Evolutionary conservation across 2,329 filamentous ascomycete genomes (phyloP).

Genomic region (Microdochium bolleyi): DNA sequence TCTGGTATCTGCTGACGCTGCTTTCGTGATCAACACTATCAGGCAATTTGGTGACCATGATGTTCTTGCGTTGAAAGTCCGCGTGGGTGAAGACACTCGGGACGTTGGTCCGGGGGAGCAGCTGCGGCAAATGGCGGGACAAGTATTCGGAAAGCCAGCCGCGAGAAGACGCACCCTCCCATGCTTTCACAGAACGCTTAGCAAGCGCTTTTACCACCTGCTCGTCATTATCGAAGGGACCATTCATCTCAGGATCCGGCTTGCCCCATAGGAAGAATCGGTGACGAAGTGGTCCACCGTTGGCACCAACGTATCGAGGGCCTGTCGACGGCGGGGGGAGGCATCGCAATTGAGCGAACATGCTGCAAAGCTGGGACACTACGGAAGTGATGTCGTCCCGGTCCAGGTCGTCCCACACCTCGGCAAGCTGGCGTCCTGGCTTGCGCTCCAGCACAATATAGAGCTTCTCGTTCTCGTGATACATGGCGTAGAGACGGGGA

Average conservation of each 20-base stretch:
- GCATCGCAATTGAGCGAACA: not conserved
- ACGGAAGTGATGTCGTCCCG: not conserved
- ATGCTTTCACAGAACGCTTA: not conserved
- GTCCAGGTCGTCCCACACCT: not conserved
- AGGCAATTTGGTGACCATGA: not conserved
- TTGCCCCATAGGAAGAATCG: not conserved
- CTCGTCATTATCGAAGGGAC: not conserved
- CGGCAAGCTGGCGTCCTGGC: not conserved
- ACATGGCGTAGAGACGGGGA: not conserved
- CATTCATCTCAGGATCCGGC: not conserved
- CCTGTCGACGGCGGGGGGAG: not conserved
- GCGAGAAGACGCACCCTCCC: not conserved
- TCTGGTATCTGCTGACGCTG: not conserved
- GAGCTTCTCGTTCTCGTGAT: not conserved
- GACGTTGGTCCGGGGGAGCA: not conserved
- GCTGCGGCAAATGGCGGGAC: not conserved
- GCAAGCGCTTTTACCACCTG: not conserved
- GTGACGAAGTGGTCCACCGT: not conserved
- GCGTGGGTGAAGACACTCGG: not conserved
- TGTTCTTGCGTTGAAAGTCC: not conserved
- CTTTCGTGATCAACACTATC: not conserved
- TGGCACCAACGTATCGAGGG: not conserved
- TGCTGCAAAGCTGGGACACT: not conserved
- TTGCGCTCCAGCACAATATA: not conserved
- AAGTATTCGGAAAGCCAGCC: not conserved